These are phyloP conservation scores for Primulina eburnea DNA, from an alignment of 257 asterid species.

Conservation along the genomic window DNA sequence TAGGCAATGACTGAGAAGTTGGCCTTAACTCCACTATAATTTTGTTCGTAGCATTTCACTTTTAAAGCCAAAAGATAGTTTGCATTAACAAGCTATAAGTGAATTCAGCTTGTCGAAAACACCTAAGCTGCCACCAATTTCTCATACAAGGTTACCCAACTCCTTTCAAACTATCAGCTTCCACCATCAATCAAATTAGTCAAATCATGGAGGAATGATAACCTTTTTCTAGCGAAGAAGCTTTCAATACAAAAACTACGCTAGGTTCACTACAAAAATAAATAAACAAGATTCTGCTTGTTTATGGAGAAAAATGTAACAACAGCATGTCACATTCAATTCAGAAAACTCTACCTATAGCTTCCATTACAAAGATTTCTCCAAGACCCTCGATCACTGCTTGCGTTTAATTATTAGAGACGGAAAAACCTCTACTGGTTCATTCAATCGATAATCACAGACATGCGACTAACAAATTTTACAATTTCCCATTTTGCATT, in stretches of 20 bases:
- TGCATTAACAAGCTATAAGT: neutral
- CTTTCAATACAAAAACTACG: neutral
- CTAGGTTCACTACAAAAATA: neutral
- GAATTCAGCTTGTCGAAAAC: neutral
- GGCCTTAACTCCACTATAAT: neutral
- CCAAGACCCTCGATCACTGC: neutral
- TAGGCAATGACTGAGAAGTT: neutral
- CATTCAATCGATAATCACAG: neutral
- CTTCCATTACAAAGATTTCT: neutral
- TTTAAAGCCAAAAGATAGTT: neutral
- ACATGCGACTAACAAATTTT: neutral
- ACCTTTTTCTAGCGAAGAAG: neutral
- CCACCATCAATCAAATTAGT: neutral
- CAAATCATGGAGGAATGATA: neutral
- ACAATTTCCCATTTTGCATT: neutral
- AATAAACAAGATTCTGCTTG: no score
- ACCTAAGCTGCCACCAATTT: neutral
- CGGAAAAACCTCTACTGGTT: neutral
- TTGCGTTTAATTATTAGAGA: no score
- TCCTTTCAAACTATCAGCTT: neutral
- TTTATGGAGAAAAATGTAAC: no score
- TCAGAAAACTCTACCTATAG: neutral
- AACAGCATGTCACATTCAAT: neutral
- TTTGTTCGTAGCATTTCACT: neutral
- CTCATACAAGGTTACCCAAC: neutral